A percentile compares a stretch with the other conserved stretches of the same genome.
These are phyloP conservation scores for Aspergillus conjunctus DNA, from an alignment of 495 filamentous ascomycete species.

Conservation along the genomic window DNA sequence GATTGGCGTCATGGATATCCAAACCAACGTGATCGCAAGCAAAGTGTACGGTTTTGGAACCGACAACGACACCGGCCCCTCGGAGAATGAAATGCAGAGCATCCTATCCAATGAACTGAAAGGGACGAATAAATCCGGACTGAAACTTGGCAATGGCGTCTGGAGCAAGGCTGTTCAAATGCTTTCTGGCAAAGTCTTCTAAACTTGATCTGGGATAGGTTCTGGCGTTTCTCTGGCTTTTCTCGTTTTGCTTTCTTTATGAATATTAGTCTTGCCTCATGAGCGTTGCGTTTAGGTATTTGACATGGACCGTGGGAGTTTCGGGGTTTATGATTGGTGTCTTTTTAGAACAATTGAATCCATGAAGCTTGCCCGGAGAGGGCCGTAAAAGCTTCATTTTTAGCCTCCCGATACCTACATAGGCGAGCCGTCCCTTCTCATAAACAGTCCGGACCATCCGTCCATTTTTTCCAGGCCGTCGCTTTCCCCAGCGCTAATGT, in stretches of 20 bases:
- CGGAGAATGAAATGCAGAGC: conserved; percentile 42
- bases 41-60: conserved; percentile 50
- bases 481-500: too few species aligned
- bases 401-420: too few species aligned
- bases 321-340: background rate
- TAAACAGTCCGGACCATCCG: too few species aligned
- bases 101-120: conserved; percentile 40
- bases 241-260: conserved; percentile 4
- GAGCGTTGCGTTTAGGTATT: background rate
- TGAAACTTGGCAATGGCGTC: conserved; percentile 40
- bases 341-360: background rate
- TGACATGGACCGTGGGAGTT: background rate
- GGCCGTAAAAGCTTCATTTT: too few species aligned
- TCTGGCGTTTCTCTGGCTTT: background rate
- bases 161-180: conserved; percentile 46
- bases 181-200: conserved; percentile 39
- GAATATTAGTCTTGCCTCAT: background rate
- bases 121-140: conserved; percentile 24
- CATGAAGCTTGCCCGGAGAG: too few species aligned
- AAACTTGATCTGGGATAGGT: conserved; percentile 4
- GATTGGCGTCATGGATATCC: conserved; percentile 39
- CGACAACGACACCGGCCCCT: conserved; percentile 33
- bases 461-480: too few species aligned
- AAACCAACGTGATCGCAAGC: conserved; percentile 45
- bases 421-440: too few species aligned